Evolutionary conservation across 169 alveolate species (phyloP), one percentile per base, ranked within the genome.

Genomic region (Plasmodium berghei): DNA sequence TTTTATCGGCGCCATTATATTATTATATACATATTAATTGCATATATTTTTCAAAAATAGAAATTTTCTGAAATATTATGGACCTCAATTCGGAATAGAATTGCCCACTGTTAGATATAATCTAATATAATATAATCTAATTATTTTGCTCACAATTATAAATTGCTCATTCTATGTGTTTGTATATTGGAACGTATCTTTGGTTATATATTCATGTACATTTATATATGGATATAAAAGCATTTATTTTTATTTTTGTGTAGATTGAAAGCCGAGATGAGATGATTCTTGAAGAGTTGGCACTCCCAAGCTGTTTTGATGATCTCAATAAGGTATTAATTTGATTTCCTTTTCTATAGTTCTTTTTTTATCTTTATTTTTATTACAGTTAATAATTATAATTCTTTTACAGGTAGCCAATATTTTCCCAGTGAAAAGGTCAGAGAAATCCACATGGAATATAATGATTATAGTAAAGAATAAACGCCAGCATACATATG

Each of bases 41-140:
- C 59, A 52, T 9, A 52, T 9, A 52, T n/a, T 56, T 10, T 56
- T 56, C 64, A 56, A 56, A 10, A 56, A 24, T 55, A 86, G 91
- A 64, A 70, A 48, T 63, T 86, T 86, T 49, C 70, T 86, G 28
- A 86, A 62, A 56, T 28, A 46, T 16, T 61, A 70, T 24, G 91
- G 91, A 2, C 87, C 87, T 28, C 91, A 86, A 54, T 86, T 58
- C 48, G 91, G 91, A 54, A 86, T 86, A 74, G 91, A 86, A 22
- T 75, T 59, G 10, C 62, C 72, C 40, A 58, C 72, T 22, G 87
- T 85, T 48, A 61, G 63, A 66, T 54, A 58, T 58, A 3, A 5
- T 4, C 42, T 34, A 34, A 34, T 34, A 4, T 1, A 34, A 4
- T 4, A 34, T 34, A 34, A 34, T 0, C 4, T 34, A 34, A 34